Base-by-base conservation (phyloP, 139 green algal species). In the Micractinium conductrix region DNA sequence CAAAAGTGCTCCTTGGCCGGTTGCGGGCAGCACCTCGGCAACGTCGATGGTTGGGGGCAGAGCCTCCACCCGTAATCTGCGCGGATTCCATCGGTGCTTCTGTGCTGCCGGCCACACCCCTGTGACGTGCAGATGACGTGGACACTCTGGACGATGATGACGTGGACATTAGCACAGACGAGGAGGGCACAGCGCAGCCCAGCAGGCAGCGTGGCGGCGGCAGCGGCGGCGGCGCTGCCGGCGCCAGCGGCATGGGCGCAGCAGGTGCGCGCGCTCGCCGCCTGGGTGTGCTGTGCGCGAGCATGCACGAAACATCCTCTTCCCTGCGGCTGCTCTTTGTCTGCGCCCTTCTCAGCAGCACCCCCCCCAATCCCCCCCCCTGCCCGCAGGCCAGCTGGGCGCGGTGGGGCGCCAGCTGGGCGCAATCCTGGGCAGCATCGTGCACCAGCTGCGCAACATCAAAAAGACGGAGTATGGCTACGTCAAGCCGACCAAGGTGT, bases 381-480 rank as follows among this genome's bases (percentile, higher is more conserved):
- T 63, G 4, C 17, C 38, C 44, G 73, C 50, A 82, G 76, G 76
- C 76, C 76, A 82, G 76, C 38, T 82, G 28, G 76, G 76, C 12
- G 28, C 30, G 58, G 76, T 82, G 38, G 76, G 76, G 5, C 76
- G 76, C 55, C 76, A 82, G 58, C 58, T 82, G 76, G 76, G 76
- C 38, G 33, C 53, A 26, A 82, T 82, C 19, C 71, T 87, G 75
- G 24, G 42, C 26, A 30, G 19, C 43, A 84, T 84, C 30, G 43
- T 84, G 43, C 21, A n/a, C 26, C 40, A 75, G 30, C 43, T 84
- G 43, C 78, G 78, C 42, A 75, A 65, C 42, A 7, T 40, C 12
- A 84, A 84, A 22, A 65, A 74, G n/a, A n/a, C n/a, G 63, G 8
- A 35, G 22, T 50, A 26, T 19, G 50, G 35, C 26, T 37, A 35